Evolutionary conservation across 345 rosid genomes (phyloP).

Genomic region (Hibiscus trionum): DNA sequence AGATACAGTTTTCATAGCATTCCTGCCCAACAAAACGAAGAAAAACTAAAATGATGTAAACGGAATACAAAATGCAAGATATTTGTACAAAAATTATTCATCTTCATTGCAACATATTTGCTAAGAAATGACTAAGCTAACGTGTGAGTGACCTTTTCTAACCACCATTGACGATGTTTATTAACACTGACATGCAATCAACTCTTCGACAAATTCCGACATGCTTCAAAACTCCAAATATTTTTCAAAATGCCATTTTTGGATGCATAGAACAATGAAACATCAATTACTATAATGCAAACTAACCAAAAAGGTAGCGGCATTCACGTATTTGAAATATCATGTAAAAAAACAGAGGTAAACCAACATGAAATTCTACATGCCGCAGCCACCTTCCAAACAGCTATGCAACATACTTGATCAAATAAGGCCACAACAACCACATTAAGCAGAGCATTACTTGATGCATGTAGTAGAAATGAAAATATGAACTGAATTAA

Average conservation of each 20-base stretch:
- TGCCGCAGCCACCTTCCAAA: not conserved
- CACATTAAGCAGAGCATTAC: not conserved
- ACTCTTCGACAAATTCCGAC: not conserved
- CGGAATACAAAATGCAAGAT: not conserved
- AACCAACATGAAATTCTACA: not conserved
- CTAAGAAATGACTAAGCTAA: not conserved
- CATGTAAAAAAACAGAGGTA: not conserved
- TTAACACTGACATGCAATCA: not conserved
- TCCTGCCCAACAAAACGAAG: conserved; percentile 3
- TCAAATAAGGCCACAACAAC: not conserved
- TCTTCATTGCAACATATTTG: not conserved
- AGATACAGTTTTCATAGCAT: not conserved
- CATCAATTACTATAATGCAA: no score
- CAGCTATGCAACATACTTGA: not conserved
- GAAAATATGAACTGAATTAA: not conserved
- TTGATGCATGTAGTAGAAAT: not conserved
- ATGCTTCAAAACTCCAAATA: conserved; percentile 1
- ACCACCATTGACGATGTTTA: no score
- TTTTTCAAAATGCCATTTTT: not conserved
- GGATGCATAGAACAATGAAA: not conserved
- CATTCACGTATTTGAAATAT: no score
- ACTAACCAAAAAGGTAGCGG: no score
- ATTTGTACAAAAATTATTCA: not conserved
- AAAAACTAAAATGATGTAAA: not conserved
- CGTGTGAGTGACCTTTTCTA: no score